phyloP scores from a whole-genome alignment of 768 basidiomycete genomes.

The Artomyces pyxidatus region DNA sequence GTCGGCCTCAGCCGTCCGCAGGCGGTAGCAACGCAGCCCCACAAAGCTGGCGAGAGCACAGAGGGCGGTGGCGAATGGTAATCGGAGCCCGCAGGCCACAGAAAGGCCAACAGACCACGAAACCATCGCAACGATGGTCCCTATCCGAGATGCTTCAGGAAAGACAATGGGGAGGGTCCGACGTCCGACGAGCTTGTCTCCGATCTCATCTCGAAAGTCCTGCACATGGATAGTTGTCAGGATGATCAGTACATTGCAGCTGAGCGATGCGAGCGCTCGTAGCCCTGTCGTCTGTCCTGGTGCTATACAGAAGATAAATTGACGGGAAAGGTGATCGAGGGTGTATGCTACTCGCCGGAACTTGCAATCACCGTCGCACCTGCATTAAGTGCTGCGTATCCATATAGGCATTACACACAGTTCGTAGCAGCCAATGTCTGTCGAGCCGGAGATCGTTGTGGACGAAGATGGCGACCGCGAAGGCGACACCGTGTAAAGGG shows the following conservation, averaged over 20 bases:
- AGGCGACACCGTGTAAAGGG: not conserved
- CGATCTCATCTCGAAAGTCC: slow-evolving; percentile 20
- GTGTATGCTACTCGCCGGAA: not conserved
- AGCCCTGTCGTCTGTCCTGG: no score
- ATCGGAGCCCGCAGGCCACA: no score
- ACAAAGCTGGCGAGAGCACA: no score
- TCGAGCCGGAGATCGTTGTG: not conserved
- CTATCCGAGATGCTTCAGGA: slow-evolving; percentile 9
- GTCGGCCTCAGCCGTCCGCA: no score
- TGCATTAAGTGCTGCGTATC: not conserved
- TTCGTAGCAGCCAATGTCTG: not conserved
- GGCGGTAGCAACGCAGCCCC: no score
- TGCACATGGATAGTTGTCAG: slow-evolving; percentile 21
- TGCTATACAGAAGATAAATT: not conserved
- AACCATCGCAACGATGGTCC: slow-evolving; percentile 4
- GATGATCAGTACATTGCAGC: slow-evolving; percentile 14
- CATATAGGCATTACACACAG: not conserved
- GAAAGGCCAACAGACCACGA: no score
- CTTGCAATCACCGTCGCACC: not conserved
- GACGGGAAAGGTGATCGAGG: no score
- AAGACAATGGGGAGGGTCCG: slow-evolving; percentile 16
- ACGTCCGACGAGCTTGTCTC: slow-evolving; percentile 18
- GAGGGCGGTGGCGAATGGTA: no score
- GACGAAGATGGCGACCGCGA: not conserved
- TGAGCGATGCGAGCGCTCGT: no score